Percentiles rank a stretch among this genome's conserved stretches.
Evolutionary conservation across 2,329 filamentous ascomycete species (phyloP).

Genomic region (Talaromyces sp.): DNA sequence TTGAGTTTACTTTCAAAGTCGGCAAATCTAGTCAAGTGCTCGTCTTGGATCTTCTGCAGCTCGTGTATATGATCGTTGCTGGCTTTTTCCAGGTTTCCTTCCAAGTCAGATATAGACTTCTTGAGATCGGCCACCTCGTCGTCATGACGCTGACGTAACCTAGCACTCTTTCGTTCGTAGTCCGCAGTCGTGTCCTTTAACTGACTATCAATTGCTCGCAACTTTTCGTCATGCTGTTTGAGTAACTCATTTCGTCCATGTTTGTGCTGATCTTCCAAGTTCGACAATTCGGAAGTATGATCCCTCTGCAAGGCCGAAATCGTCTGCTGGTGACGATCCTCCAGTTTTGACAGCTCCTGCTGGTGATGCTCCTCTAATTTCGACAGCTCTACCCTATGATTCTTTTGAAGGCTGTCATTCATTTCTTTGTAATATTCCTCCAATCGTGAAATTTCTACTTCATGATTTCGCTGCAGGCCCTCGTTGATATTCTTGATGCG

Average conservation of each 20-base stretch:
- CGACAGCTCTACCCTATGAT: conserved; percentile 63
- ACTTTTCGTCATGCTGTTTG: conserved; percentile 42
- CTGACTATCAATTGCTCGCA: conserved; percentile 45
- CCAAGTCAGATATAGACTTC: conserved; percentile 56
- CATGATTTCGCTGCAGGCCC: conserved; percentile 63
- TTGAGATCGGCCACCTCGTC: conserved; percentile 61
- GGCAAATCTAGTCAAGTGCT: conserved; percentile 42
- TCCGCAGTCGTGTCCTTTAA: conserved; percentile 41
- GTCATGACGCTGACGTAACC: conserved; percentile 45
- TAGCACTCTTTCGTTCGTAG: conserved; percentile 35
- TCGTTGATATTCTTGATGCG: conserved; percentile 64
- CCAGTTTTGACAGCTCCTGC: conserved; percentile 23
- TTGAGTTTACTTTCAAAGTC: conserved; percentile 50
- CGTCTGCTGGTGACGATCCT: conserved; percentile 6
- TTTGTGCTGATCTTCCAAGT: conserved; percentile 47
- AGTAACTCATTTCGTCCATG: conserved; percentile 38
- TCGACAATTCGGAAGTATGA: conserved; percentile 62
- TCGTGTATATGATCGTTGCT: conserved; percentile 59
- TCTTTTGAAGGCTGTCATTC: conserved; percentile 60
- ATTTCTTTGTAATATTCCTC: conserved; percentile 48
- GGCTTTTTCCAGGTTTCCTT: conserved; percentile 47
- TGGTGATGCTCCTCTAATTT: conserved; percentile 49
- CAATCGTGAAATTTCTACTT: conserved; percentile 55
- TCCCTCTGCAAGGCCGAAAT: background rate
- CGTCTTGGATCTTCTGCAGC: conserved; percentile 52